Evolutionary conservation across 345 rosid genomes (phyloP).

Genomic region (Arabidopsis suecica): DNA sequence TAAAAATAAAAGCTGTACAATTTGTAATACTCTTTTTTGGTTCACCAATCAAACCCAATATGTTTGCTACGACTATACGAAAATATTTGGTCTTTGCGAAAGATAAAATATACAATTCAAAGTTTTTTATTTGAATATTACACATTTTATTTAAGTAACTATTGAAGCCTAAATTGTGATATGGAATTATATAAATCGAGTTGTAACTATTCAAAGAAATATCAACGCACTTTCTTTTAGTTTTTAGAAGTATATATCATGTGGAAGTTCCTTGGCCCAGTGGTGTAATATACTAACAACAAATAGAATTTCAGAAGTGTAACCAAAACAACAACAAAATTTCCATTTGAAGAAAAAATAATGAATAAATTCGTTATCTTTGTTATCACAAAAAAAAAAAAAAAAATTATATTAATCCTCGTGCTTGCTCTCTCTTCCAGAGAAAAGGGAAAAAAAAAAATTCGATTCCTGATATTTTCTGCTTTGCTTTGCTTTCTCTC

Average conservation of each 20-base stretch:
- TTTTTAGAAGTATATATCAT: not conserved
- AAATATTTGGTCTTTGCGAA: no score
- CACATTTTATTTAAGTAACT: not conserved
- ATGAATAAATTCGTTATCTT: not conserved
- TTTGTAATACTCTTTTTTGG: no score
- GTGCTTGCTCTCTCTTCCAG: conserved; percentile 31
- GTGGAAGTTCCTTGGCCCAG: no score
- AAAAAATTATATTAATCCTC: not conserved
- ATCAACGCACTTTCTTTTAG: not conserved
- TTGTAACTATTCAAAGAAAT: no score
- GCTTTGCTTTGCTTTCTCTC: conserved; percentile 27
- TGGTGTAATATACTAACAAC: conserved; percentile 1
- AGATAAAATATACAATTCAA: no score
- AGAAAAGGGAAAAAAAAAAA: conserved; percentile 20
- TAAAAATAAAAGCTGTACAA: no score
- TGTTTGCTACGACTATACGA: no score
- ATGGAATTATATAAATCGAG: not conserved
- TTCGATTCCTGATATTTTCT: conserved; percentile 37
- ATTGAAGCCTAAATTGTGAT: not conserved
- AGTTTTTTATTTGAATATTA: no score
- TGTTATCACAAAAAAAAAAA: not conserved
- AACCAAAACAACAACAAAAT: not conserved
- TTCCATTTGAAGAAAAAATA: not conserved
- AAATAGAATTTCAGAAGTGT: not conserved
- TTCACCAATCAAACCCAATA: no score